Evolutionary conservation across 345 rosid genomes (phyloP), one percentile per base, ranked within the genome.

Genomic region (Melaleuca quinquenervia): DNA sequence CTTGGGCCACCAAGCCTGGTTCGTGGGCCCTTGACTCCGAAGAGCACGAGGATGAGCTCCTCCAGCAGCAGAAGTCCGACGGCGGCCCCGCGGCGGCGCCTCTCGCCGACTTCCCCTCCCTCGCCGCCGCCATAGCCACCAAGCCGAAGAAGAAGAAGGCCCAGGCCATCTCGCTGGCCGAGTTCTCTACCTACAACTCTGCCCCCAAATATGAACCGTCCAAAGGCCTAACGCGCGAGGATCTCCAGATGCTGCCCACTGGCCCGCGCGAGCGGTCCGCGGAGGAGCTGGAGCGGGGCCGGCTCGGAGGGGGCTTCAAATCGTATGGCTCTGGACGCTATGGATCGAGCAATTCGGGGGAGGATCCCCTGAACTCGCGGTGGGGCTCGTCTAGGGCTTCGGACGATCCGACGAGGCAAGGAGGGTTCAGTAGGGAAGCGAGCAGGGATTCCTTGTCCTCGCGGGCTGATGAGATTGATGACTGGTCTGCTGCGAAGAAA

Each of bases 11-110:
- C 24, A 98, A 98, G 90, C 96, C 99, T 26, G 98, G 98, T 49
- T 93, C 98, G 14, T 98, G 99, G 99, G 98, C 99, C 55, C 92
- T 93, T 8, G 99, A 95, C 83, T 94, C 98, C 52, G 98, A 98
- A 74, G 95, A 94, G 82, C 90, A 94, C 85, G 99, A 95, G 82
- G 95, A 89, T 2, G 96, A 96, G 52, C 94, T 93, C 88, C 92
- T 89, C 83, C 92, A 91, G 54, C 91, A 94, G 52, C 84, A 85
- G 78, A 84, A 88, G 64, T 45, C 91, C 20, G 88, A 82, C 53
- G 52, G 58, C 82, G 36, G 82, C 41, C 26, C 87, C 75, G n/a
- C 90, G 21, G 85, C 78, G 18, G 80, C 80, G 45, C 24, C 84
- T 21, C 53, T 50, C 7, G 84, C 84, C 29, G 91, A 14, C 84